These are phyloP conservation scores for Xylariales sp. DNA, from an alignment of 2,329 filamentous ascomycete species.

Conservation along the genomic window DNA sequence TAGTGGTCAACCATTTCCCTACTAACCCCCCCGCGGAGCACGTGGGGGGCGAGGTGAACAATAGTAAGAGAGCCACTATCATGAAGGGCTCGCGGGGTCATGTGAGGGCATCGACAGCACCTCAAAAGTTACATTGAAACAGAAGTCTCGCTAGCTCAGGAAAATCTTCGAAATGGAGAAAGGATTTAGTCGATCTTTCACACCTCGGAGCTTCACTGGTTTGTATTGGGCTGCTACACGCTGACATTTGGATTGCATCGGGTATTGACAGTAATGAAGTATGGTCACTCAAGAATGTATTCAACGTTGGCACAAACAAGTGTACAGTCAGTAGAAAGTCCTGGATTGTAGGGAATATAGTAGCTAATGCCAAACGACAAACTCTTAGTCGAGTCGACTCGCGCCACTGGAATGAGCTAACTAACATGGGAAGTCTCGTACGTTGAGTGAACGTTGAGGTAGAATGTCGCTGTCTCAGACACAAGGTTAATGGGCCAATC, in stretches of 20 bases:
- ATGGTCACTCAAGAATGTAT: conserved; percentile 22
- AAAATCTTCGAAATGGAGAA: background rate
- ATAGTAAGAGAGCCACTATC: background rate
- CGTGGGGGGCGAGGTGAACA: background rate
- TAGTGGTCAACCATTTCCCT: background rate
- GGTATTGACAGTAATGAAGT: conserved; percentile 1
- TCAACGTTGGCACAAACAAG: background rate
- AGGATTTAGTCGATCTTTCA: background rate
- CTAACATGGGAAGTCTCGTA: conserved; percentile 18
- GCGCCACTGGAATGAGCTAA: conserved; percentile 30
- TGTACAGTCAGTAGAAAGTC: background rate
- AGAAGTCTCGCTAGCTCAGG: background rate
- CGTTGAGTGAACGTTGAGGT: conserved; percentile 23
- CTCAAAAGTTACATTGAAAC: conserved; percentile 1
- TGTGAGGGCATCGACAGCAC: background rate
- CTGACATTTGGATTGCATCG: conserved; percentile 7
- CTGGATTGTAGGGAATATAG: background rate
- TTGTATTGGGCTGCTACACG: background rate
- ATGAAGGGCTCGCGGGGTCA: background rate
- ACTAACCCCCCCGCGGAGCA: background rate
- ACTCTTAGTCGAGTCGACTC: background rate
- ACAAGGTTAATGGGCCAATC: conserved; percentile 21
- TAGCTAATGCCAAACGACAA: background rate
- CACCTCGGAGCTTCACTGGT: background rate
- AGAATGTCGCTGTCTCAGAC: conserved; percentile 30